Evolutionary conservation across 169 alveolate species (phyloP).

Genomic region (Babesia sp.): DNA sequence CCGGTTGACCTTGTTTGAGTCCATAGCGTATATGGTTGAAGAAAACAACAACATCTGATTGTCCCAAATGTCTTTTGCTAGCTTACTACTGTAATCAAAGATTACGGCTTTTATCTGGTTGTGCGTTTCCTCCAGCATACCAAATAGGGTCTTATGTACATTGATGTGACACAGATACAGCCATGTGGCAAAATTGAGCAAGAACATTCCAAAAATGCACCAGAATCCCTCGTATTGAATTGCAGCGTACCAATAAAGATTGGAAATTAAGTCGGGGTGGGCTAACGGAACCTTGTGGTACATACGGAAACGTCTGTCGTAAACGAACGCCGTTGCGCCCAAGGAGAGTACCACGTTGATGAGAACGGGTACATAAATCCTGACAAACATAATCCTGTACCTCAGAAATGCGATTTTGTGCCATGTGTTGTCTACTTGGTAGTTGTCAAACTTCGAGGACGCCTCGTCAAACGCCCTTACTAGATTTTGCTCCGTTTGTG

Average conservation of each 20-base stretch:
- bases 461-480: constrained; percentile 50
- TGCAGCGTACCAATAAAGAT: constrained; percentile 64
- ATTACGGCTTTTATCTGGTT: constrained; percentile 1
- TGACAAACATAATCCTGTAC: constrained; percentile 18
- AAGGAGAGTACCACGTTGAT: constrained; percentile 33
- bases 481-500: constrained; percentile 17
- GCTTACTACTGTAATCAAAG: constrained; percentile 20
- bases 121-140: constrained; percentile 31
- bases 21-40: constrained; percentile 34
- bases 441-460: constrained; percentile 41
- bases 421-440: constrained; percentile 32
- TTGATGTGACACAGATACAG: constrained; percentile 30
- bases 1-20: neutral
- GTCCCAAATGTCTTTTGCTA: constrained; percentile 58
- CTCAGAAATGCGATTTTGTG: constrained; percentile 4
- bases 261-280: constrained; percentile 51
- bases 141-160: constrained; percentile 23
- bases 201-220: constrained; percentile 46
- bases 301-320: constrained; percentile 43
- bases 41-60: constrained; percentile 41
- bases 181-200: constrained; percentile 55
- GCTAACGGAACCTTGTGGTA: constrained; percentile 63
- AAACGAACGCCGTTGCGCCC: constrained; percentile 25
- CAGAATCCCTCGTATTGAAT: constrained; percentile 63
- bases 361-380: constrained; percentile 39